Evolutionary conservation across 2,329 filamentous ascomycete species (phyloP).

Genomic region (Akanthomyces dipterigenus): DNA sequence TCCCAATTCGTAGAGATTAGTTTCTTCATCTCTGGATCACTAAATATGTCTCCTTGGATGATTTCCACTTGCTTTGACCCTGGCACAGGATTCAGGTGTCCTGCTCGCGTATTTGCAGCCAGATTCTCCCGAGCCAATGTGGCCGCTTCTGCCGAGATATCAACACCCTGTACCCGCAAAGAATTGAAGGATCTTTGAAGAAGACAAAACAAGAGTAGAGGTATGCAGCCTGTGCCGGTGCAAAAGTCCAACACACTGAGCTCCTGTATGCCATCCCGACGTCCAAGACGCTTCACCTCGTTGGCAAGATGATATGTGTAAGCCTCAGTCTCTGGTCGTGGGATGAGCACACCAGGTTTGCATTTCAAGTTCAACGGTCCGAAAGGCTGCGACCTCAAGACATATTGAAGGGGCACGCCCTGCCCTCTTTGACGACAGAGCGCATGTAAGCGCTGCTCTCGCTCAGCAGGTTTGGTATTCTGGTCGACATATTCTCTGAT

Average conservation of each 20-base stretch:
- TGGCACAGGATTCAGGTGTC: constrained; percentile 17
- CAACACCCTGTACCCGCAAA: constrained; percentile 59
- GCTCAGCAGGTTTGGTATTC: constrained; percentile 13
- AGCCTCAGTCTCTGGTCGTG: constrained; percentile 69
- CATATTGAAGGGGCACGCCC: constrained; percentile 80
- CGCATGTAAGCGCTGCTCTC: constrained; percentile 23
- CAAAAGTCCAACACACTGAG: constrained; percentile 72
- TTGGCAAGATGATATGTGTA: constrained; percentile 53
- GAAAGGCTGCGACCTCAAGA: constrained; percentile 84
- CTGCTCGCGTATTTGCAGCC: constrained; percentile 35
- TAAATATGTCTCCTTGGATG: constrained; percentile 42
- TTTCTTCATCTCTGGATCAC: constrained; percentile 28
- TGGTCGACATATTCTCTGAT: constrained; percentile 52
- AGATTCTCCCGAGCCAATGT: constrained; percentile 60
- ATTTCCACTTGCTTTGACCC: constrained; percentile 34
- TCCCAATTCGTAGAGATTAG: constrained; percentile 37
- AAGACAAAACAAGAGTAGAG: constrained; percentile 64
- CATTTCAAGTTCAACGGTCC: constrained; percentile 75
- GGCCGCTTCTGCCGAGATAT: constrained; percentile 63
- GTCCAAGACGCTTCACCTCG: constrained; percentile 26
- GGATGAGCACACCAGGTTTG: constrained; percentile 73
- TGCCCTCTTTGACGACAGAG: constrained; percentile 44
- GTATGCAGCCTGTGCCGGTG: constrained; percentile 86
- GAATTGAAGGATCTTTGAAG: constrained; percentile 36
- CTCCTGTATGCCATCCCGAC: not conserved